A percentile compares a stretch with the other conserved stretches of the same genome.
These are phyloP conservation scores for Eleusine indica DNA, from an alignment of 176 grass and related monocot species.

Conservation along the genomic window DNA sequence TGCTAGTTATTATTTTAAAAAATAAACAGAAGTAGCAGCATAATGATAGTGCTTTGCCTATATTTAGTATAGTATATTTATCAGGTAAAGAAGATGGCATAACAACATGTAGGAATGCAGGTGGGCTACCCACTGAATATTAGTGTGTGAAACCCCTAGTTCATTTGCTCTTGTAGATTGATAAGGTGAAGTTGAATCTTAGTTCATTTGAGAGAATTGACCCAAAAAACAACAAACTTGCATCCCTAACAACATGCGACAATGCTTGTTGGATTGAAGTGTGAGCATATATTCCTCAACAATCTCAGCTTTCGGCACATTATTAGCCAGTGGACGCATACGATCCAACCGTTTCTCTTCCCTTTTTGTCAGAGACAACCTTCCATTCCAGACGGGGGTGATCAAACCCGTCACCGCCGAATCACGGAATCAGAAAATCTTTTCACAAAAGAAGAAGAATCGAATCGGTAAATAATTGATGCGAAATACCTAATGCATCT, in stretches of 20 bases:
- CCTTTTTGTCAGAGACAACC: background rate
- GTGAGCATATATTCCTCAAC: constrained; percentile 14
- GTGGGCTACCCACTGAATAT: too few species aligned
- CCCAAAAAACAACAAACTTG: too few species aligned
- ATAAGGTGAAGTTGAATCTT: too few species aligned
- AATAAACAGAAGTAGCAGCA: background rate
- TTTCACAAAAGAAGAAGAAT: background rate
- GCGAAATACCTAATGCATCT: constrained; percentile 8
- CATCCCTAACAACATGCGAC: too few species aligned
- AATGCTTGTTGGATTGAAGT: background rate
- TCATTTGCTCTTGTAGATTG: too few species aligned
- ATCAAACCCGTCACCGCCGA: background rate
- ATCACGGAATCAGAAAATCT: background rate
- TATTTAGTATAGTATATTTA: background rate
- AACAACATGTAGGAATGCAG: too few species aligned
- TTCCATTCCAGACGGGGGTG: background rate
- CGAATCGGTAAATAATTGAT: background rate
- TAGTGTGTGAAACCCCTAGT: too few species aligned
- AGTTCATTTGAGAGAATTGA: too few species aligned
- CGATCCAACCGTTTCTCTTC: background rate
- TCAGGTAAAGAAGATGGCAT: background rate
- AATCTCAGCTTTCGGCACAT: constrained; percentile 25
- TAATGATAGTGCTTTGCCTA: background rate
- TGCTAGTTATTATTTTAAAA: too few species aligned
- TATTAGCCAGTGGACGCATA: background rate